Percentiles rank a stretch among this genome's conserved stretches.
Conservation (phyloP, 108 stramenopile species). For the Nannochloropsis salina region DNA sequence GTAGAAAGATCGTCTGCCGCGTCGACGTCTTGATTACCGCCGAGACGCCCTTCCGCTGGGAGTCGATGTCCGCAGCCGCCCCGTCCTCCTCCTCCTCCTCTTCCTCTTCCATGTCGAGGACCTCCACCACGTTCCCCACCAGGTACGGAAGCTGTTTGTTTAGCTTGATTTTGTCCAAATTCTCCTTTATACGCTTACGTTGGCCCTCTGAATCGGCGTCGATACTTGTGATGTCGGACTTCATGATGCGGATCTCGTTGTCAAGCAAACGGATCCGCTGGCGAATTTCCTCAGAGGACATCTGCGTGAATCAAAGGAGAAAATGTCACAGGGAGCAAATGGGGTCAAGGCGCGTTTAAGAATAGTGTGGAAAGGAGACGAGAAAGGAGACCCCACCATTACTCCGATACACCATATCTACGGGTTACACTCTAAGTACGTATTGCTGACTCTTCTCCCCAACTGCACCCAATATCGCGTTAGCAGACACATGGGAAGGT, state of each 20-base stretch:
- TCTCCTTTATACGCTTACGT: constrained; percentile 91
- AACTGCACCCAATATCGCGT: too few relatives aligned
- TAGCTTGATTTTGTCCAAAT: constrained; percentile 96
- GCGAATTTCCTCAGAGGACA: constrained; percentile 82
- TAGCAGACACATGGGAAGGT: background rate
- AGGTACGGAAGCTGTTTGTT: constrained; percentile 99
- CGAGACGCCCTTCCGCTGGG: constrained; percentile 49
- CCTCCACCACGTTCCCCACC: constrained; percentile 96
- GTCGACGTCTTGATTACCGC: constrained; percentile 63
- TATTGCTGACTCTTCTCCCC: too few relatives aligned
- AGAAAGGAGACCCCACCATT: too few relatives aligned
- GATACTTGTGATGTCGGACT: constrained; percentile 85
- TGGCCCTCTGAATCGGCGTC: constrained; percentile 74
- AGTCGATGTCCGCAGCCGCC: constrained; percentile 49
- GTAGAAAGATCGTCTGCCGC: constrained; percentile 95
- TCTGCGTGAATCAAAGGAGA: constrained; percentile 44
- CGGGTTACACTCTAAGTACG: too few relatives aligned
- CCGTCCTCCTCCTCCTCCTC: constrained; percentile 74
- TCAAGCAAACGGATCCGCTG: constrained; percentile 91
- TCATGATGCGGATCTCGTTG: constrained; percentile 95
- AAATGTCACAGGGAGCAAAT: background rate
- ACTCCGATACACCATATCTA: too few relatives aligned
- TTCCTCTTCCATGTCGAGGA: constrained; percentile 62
- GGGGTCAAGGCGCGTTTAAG: background rate
- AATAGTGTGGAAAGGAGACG: background rate